These are phyloP conservation scores for Aspergillus diversus DNA, from an alignment of 495 filamentous ascomycete genomes.

Conservation along the genomic window DNA sequence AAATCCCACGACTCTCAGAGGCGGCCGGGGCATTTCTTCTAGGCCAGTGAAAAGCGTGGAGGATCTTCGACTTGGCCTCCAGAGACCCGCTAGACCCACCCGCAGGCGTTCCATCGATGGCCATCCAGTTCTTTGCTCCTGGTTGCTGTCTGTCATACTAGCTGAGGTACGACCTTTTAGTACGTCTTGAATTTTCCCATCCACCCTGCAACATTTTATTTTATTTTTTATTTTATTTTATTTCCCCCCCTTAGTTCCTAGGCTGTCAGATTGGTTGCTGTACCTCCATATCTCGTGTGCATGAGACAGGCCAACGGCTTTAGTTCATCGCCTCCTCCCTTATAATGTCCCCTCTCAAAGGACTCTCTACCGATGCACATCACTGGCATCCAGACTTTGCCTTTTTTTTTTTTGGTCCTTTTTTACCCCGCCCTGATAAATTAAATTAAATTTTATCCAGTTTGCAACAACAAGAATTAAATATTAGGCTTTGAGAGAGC, in stretches of 20 bases:
- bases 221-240: not conserved
- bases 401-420: conserved; percentile 10
- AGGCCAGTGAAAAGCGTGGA: conserved; percentile 30
- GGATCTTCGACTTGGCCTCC: conserved; percentile 29
- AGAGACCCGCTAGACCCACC: conserved; percentile 30
- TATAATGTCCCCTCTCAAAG: conserved; percentile 18
- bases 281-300: conserved; percentile 16
- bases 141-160: conserved; percentile 26
- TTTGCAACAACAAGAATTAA: not conserved
- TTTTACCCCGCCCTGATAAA: conserved; percentile 26
- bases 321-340: conserved; percentile 13
- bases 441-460: not conserved
- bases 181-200: conserved; percentile 6
- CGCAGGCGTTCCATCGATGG: conserved; percentile 25
- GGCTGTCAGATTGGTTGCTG: conserved; percentile 7
- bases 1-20: conserved; percentile 13
- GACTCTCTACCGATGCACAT: conserved; percentile 12
- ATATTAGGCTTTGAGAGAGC: not conserved
- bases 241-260: not conserved
- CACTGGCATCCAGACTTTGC: conserved; percentile 21
- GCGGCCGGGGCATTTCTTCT: conserved; percentile 17
- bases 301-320: conserved; percentile 18
- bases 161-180: conserved; percentile 7
- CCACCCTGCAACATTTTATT: not conserved
- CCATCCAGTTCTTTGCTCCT: conserved; percentile 19